Evolutionary conservation across 1,139 yeast genomes (phyloP).

Genomic region (Hansenula sp.): DNA sequence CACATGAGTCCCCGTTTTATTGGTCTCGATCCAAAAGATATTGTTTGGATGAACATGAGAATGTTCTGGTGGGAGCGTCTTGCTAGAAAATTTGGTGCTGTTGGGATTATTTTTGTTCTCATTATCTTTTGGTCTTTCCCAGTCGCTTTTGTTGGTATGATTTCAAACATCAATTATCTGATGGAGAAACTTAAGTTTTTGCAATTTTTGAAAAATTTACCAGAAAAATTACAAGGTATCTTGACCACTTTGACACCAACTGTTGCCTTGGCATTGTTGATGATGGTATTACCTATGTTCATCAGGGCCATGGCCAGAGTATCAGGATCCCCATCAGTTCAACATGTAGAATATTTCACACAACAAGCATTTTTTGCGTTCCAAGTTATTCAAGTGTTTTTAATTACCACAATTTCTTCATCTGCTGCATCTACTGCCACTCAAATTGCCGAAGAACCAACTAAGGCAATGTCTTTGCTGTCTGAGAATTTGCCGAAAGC

Average conservation of each 20-base stretch:
- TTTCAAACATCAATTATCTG: slow-evolving; percentile 77
- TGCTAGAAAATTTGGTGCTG: slow-evolving; percentile 54
- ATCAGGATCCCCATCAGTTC: slow-evolving; percentile 63
- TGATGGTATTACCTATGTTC: slow-evolving; percentile 74
- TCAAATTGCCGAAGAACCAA: slow-evolving; percentile 59
- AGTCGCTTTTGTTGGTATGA: slow-evolving; percentile 91
- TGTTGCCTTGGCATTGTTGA: slow-evolving; percentile 72
- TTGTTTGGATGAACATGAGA: slow-evolving; percentile 84
- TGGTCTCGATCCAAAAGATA: slow-evolving; percentile 75
- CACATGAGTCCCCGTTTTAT: slow-evolving; percentile 58
- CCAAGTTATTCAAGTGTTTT: slow-evolving; percentile 66
- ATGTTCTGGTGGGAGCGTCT: slow-evolving; percentile 83
- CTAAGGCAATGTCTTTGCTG: slow-evolving; percentile 61
- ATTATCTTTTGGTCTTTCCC: slow-evolving; percentile 92
- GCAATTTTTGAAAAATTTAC: slow-evolving; percentile 66
- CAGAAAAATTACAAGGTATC: slow-evolving; percentile 65
- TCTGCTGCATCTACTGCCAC: slow-evolving; percentile 75
- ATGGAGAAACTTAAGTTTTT: slow-evolving; percentile 68
- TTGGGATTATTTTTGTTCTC: slow-evolving; percentile 54
- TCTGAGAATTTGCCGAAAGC: slow-evolving; percentile 82
- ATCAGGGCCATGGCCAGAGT: slow-evolving; percentile 64
- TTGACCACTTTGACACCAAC: slow-evolving; percentile 87
- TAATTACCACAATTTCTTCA: slow-evolving; percentile 67
- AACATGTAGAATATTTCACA: slow-evolving; percentile 65
- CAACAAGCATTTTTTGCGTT: slow-evolving; percentile 74